These are phyloP conservation scores for Penstemon barbatus DNA, from an alignment of 257 asterid species.

Conservation along the genomic window DNA sequence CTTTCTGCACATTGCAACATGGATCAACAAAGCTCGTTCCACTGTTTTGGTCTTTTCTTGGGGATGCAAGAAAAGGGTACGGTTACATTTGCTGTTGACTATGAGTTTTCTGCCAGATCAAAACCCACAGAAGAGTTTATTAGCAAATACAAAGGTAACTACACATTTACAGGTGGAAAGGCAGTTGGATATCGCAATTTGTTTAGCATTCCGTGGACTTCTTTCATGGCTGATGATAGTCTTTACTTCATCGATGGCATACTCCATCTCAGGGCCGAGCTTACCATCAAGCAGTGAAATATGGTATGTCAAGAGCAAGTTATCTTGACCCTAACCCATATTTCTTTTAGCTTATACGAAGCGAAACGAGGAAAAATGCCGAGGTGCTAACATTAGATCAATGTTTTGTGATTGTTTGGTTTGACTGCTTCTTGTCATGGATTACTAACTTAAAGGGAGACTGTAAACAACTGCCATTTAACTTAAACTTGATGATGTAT, in stretches of 20 bases:
- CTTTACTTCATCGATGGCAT: slow-evolving; percentile 65
- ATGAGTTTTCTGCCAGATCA: slow-evolving; percentile 64
- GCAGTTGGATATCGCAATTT: slow-evolving; percentile 72
- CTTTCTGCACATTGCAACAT: slow-evolving; percentile 78
- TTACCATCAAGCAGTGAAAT: slow-evolving; percentile 38
- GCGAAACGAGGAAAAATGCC: neutral
- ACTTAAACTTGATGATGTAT: neutral
- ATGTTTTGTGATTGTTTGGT: neutral
- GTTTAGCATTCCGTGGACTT: slow-evolving; percentile 60
- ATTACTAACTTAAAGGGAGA: neutral
- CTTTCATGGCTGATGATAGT: slow-evolving; percentile 63
- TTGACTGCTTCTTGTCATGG: neutral
- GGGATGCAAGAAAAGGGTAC: slow-evolving; percentile 80
- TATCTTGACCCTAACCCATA: neutral
- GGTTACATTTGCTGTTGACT: slow-evolving; percentile 59
- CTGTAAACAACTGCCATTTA: slow-evolving; percentile 29
- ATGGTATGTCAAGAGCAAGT: neutral
- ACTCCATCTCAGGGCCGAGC: slow-evolving; percentile 77
- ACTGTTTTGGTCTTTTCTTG: slow-evolving; percentile 78
- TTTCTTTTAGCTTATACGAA: neutral
- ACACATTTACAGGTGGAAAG: slow-evolving; percentile 66
- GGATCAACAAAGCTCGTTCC: slow-evolving; percentile 64
- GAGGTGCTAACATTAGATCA: neutral
- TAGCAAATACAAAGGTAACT: slow-evolving; percentile 63
- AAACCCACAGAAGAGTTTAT: slow-evolving; percentile 53